Percentiles rank a stretch among this genome's conserved stretches.
phyloP scores from a whole-genome alignment of 345 rosid species.

The Linum tenue region DNA sequence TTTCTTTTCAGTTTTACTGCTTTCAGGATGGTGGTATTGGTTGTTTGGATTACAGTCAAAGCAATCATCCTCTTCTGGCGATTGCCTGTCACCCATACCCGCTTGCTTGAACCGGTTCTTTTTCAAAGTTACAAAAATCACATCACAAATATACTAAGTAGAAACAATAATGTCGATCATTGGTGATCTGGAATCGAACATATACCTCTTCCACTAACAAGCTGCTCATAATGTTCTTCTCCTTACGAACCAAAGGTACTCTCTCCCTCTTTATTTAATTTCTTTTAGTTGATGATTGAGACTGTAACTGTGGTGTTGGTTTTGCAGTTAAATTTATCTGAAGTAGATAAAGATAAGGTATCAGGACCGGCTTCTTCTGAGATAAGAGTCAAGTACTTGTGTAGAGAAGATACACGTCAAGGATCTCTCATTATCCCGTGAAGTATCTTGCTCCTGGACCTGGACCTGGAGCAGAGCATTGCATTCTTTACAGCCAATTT shows the following conservation, averaged over 20 bases:
- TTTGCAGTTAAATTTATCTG: slow-evolving; percentile 64
- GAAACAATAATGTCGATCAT: too few relatives aligned
- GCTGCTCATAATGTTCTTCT: slow-evolving; percentile 26
- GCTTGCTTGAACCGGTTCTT: too few relatives aligned
- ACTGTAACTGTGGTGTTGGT: slow-evolving; percentile 4
- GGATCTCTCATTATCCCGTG: slow-evolving; percentile 12
- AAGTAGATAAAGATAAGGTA: slow-evolving; percentile 61
- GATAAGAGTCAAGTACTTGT: slow-evolving; percentile 17
- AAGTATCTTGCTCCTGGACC: slow-evolving; percentile 1
- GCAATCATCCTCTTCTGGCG: too few relatives aligned
- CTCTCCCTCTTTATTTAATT: slow-evolving; percentile 9
- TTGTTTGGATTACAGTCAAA: too few relatives aligned
- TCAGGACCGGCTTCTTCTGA: slow-evolving; percentile 83
- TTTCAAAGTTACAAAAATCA: too few relatives aligned
- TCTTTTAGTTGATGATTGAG: slow-evolving; percentile 6
- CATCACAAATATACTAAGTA: too few relatives aligned
- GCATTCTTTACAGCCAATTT: slow-evolving; percentile 13
- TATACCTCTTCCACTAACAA: too few relatives aligned
- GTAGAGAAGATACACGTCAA: slow-evolving; percentile 18
- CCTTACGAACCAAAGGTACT: slow-evolving; percentile 59
- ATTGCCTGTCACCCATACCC: too few relatives aligned
- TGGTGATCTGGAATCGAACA: too few relatives aligned
- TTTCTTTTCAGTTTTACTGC: too few relatives aligned
- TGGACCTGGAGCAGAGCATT: neutral
- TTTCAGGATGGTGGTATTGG: too few relatives aligned